Percentiles rank a stretch among this genome's conserved stretches.
phyloP scores from a whole-genome alignment of 495 filamentous ascomycete genomes.

The Tricharina praecox region DNA sequence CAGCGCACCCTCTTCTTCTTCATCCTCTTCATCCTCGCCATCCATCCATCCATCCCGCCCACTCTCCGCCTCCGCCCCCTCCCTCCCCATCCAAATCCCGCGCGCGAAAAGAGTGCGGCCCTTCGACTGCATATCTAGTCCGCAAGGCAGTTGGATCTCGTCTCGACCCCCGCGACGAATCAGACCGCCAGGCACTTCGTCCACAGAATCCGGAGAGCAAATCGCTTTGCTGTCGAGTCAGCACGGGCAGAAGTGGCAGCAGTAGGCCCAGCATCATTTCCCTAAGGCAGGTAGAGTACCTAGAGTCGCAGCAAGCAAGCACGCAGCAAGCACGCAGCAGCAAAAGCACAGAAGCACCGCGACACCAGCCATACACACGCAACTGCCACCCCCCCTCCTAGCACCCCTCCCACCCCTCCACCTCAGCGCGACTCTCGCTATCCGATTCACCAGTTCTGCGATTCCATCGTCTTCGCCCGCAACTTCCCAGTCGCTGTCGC shows the following conservation, averaged over 20 bases:
- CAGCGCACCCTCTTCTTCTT: conserved; percentile 5
- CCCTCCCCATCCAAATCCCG: not conserved
- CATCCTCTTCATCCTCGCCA: too few species aligned
- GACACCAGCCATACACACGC: conserved; percentile 11
- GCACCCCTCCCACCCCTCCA: not conserved
- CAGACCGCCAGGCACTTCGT: not conserved
- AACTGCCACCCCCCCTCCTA: conserved; percentile 10
- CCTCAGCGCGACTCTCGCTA: not conserved
- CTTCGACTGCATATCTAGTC: not conserved
- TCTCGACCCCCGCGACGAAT: not conserved
- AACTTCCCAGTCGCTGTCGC: not conserved
- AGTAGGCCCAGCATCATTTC: too few species aligned
- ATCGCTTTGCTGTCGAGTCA: conserved; percentile 5
- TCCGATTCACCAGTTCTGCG: conserved; percentile 6
- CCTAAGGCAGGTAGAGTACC: too few species aligned
- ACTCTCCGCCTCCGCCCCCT: too few species aligned
- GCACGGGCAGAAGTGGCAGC: conserved; percentile 6
- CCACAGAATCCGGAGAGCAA: not conserved
- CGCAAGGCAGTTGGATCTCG: not conserved
- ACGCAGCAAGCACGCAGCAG: too few species aligned
- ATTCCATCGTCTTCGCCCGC: not conserved
- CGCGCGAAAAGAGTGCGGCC: not conserved
- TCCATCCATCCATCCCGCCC: not conserved
- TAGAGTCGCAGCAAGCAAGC: too few species aligned
- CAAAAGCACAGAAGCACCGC: conserved; percentile 14